Base-by-base conservation (phyloP, 192 early-diverging fungal genomes). In the Coemansia sp. region DNA sequence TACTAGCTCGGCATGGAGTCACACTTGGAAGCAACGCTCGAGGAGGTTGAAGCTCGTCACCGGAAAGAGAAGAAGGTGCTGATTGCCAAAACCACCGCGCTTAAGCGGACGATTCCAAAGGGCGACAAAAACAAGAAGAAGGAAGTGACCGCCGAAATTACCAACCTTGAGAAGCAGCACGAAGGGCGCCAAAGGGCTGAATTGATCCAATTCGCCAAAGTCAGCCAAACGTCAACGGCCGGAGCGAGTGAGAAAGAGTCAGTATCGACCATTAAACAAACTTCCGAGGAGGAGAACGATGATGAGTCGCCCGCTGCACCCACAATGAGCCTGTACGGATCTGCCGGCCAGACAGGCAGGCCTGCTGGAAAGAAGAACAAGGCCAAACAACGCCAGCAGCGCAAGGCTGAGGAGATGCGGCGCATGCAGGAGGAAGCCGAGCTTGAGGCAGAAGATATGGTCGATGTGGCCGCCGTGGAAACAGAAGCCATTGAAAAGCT, bases 71-170 rank as follows among this genome's bases (percentile, higher is more conserved):
- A 84, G 40, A 90, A 87, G 51, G 89, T 91, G 22, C 83, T 97
- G 19, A 71, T 78, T 10, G 87, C 83, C 10, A 86, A 75, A 37
- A 81, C 90, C 19, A 92, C 87, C 0, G 82, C 74, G 1, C 74
- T 97, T n/a, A 93, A 92, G 60, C 93, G 91, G 74, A 72, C 88
- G 0, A 88, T 87, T 23, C 82, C 85, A 38, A 87, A 90, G 44
- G 88, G 87, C 46, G 87, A 93, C 81, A 97, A 97, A 83, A 85
- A 88, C 75, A 95, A 93, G 69, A 82, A 82, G 49, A 97, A 96
- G 82, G 90, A 96, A 65, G 87, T 94, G 6, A 53, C 75, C 1
- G 77, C 77, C 5, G 84, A 91, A 31, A 87, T 92, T 44, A 87
- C 86, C 5, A 69, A 66, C 4, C 63, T 96, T 59, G 93, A 95